These are phyloP conservation scores for Penicillium robsamsonii DNA, from an alignment of 495 filamentous ascomycete genomes.

Conservation along the genomic window DNA sequence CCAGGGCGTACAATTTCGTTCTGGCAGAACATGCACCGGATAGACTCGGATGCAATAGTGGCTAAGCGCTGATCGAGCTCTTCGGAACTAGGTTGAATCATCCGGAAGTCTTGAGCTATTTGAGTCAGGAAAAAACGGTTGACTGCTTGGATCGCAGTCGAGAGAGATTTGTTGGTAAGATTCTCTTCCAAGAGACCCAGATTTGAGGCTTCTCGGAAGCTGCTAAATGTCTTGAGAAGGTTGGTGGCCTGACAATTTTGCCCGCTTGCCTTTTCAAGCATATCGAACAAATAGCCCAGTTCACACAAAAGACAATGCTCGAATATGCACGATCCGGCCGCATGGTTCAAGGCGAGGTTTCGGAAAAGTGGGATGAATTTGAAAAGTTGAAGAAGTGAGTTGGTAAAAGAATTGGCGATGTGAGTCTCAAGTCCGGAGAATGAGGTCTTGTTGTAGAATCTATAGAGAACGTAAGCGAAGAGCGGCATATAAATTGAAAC, in stretches of 20 bases:
- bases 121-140: slow-evolving; percentile 75
- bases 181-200: slow-evolving; percentile 83
- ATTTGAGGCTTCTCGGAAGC: slow-evolving; percentile 66
- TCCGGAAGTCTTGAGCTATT: slow-evolving; percentile 66
- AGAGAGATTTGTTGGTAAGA: slow-evolving; percentile 62
- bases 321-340: slow-evolving; percentile 74
- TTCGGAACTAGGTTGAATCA: slow-evolving; percentile 54
- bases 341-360: slow-evolving; percentile 88
- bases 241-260: slow-evolving; percentile 98
- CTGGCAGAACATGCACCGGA: slow-evolving; percentile 78
- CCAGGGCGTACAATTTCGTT: slow-evolving; percentile 71
- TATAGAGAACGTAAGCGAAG: slow-evolving; percentile 32
- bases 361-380: slow-evolving; percentile 85
- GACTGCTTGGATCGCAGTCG: slow-evolving; percentile 71
- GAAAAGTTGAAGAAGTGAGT: slow-evolving; percentile 86
- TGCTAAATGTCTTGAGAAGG: slow-evolving; percentile 82
- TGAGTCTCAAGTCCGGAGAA: slow-evolving; percentile 95
- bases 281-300: slow-evolving; percentile 93
- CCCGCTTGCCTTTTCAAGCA: slow-evolving; percentile 92
- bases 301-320: slow-evolving; percentile 91
- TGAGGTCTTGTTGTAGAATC: slow-evolving; percentile 86
- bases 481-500: neutral
- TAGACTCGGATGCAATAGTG: slow-evolving; percentile 56
- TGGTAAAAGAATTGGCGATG: slow-evolving; percentile 93
- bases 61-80: slow-evolving; percentile 58